Evolutionary conservation across 768 basidiomycete genomes (phyloP), one percentile per base, ranked within the genome.

Genomic region (Leccinum boreale): DNA sequence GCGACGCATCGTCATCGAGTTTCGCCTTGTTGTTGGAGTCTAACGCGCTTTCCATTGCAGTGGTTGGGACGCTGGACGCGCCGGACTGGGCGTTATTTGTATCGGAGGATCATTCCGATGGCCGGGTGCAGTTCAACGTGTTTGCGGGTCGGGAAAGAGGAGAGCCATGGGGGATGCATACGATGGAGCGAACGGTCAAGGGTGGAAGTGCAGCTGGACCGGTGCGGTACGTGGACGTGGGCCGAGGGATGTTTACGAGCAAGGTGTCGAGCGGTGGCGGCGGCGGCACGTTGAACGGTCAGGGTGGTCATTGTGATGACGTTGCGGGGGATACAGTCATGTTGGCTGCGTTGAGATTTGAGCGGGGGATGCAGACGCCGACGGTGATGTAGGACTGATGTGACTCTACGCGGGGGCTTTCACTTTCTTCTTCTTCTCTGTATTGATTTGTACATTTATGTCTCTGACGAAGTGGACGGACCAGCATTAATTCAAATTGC

Each of bases 41-140:
- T 56, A 9, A 36, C 26, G 23, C n/a, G 5, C 53, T 36, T 55
- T 59, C 33, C 10, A 35, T 28, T 42, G 11, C 49, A 82, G 82
- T 91, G 23, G 82, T 92, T 31, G 91, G 91, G 4, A 80, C 86
- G 0, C 76, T 94, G 3, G 81, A 83, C 48, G 81, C 90, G 7
- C 79, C 83, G 0, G 86, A 89, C 57, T 89, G 89, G 70, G 90
- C 84, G 0, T 72, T 90, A 24, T 85, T 91, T 61, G 89, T 92
- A 36, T 87, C 87, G 63, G 86, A 90, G 57, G 76, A 77, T 57
- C 87, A 90, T 70, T 81, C 79, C 3, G 80, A 86, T 62, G 80
- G 84, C 4, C 64, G 87, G 79, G 82, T 78, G 5, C 83, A 86
- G 67, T 92, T 92, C 74, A 87, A 89, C 57, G 85, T 90, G 12